phyloP scores from a whole-genome alignment of 495 filamentous ascomycete genomes.

The Aspergillus hancockii region DNA sequence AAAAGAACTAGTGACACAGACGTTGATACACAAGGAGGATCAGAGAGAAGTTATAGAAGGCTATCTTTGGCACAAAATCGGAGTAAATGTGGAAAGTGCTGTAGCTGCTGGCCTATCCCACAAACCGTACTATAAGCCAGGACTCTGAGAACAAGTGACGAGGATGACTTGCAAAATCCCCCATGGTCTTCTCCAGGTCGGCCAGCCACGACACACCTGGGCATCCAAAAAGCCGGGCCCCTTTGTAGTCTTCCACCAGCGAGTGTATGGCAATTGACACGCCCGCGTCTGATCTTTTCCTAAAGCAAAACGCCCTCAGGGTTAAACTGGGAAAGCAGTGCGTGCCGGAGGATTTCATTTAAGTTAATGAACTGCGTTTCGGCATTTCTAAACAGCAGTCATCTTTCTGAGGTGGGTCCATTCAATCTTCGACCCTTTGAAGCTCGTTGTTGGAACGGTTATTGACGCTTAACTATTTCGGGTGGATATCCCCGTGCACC shows the following conservation, averaged over 20 bases:
- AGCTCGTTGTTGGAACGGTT: slow-evolving; percentile 3
- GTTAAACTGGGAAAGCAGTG: slow-evolving; percentile 19
- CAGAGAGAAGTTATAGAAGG: not conserved
- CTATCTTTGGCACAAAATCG: slow-evolving; percentile 8
- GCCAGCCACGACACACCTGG: not conserved
- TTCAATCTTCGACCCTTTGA: slow-evolving; percentile 8
- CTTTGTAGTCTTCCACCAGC: slow-evolving; percentile 14
- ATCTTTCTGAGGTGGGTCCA: slow-evolving; percentile 4
- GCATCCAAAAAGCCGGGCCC: not conserved
- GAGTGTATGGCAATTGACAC: slow-evolving; percentile 21
- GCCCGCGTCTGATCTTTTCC: slow-evolving; percentile 26
- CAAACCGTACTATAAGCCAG: not conserved
- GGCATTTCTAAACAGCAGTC: slow-evolving; percentile 17
- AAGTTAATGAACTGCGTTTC: slow-evolving; percentile 14
- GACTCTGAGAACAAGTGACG: not conserved
- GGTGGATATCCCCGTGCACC: not conserved
- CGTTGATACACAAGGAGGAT: not conserved
- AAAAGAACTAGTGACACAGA: slow-evolving; percentile 2
- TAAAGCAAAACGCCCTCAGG: slow-evolving; percentile 20
- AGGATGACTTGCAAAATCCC: not conserved
- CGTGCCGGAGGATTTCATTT: slow-evolving; percentile 17
- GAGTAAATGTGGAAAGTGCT: not conserved
- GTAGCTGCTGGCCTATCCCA: not conserved
- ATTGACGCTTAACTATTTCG: slow-evolving; percentile 5
- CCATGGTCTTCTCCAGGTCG: not conserved